These are phyloP conservation scores for Melanomma pulvis-pyrius DNA, from an alignment of 495 filamentous ascomycete species.

Conservation along the genomic window DNA sequence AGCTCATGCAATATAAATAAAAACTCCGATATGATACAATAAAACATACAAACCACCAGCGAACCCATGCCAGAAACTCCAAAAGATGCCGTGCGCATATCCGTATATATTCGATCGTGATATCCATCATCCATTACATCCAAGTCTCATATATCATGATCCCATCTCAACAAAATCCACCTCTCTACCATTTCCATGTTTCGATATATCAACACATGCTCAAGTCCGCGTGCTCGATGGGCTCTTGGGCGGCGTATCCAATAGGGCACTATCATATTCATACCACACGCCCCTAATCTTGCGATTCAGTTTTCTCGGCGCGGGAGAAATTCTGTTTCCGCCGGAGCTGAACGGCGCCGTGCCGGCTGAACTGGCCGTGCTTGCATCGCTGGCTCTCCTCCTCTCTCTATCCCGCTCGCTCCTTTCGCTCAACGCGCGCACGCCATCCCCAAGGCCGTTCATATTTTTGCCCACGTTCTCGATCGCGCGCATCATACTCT, in stretches of 20 bases:
- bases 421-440: neutral
- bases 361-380: neutral
- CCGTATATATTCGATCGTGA: neutral
- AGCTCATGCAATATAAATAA: too few relatives aligned
- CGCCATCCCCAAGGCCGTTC: conserved; percentile 1
- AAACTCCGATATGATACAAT: too few relatives aligned
- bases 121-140: neutral
- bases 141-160: neutral
- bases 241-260: conserved; percentile 25
- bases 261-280: conserved; percentile 21
- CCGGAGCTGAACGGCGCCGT: conserved; percentile 1
- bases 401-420: neutral
- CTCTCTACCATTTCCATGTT: neutral
- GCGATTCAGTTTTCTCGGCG: conserved; percentile 29
- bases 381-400: neutral
- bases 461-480: conserved; percentile 14
- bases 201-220: too few relatives aligned
- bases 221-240: conserved; percentile 1
- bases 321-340: conserved; percentile 14
- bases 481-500: conserved; percentile 19
- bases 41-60: too few relatives aligned
- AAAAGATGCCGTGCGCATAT: too few relatives aligned
- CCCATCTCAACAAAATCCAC: neutral
- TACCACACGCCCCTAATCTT: conserved; percentile 33
- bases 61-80: too few relatives aligned